Percentiles rank a stretch among this genome's conserved stretches.
These are phyloP conservation scores for Nakazawaea peltata DNA, from an alignment of 805 yeast genomes.

Conservation along the genomic window DNA sequence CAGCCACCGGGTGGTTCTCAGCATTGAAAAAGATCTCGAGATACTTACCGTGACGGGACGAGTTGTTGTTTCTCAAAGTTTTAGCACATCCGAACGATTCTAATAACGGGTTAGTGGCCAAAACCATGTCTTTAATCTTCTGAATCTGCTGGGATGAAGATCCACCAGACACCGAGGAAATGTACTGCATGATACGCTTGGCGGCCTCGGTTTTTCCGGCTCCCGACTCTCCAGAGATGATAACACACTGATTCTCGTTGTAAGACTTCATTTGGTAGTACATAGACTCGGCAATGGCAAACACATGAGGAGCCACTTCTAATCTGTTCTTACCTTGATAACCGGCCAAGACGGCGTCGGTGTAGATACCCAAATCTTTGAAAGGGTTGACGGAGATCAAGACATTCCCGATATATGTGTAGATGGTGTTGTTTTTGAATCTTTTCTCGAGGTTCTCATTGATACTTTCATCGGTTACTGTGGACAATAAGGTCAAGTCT, in stretches of 20 bases:
- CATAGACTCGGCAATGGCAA: conserved; percentile 96
- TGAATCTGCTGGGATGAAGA: conserved; percentile 61
- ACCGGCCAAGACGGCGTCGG: conserved; percentile 62
- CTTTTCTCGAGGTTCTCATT: conserved; percentile 86
- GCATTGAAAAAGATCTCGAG: conserved; percentile 82
- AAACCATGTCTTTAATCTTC: conserved; percentile 91
- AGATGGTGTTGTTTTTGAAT: conserved; percentile 82
- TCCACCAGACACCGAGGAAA: conserved; percentile 80
- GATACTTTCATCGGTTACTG: conserved; percentile 86
- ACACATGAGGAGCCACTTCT: conserved; percentile 97
- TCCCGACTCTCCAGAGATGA: conserved; percentile 95
- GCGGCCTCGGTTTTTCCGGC: conserved; percentile 99
- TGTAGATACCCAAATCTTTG: conserved; percentile 91
- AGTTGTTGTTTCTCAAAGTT: conserved; percentile 81
- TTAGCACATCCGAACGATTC: conserved; percentile 94
- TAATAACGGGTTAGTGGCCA: conserved; percentile 90
- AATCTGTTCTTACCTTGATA: conserved; percentile 89
- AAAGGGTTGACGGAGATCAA: conserved; percentile 95
- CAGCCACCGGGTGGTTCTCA: conserved; percentile 84
- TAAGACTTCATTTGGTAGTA: conserved; percentile 92
- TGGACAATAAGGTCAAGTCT: conserved; percentile 82
- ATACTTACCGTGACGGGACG: conserved; percentile 90
- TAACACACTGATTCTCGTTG: conserved; percentile 93
- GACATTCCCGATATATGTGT: conserved; percentile 91
- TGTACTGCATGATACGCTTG: conserved; percentile 94